Conservation (phyloP, 139 green algal genomes). For the Zygnema circumcarinatum region DNA sequence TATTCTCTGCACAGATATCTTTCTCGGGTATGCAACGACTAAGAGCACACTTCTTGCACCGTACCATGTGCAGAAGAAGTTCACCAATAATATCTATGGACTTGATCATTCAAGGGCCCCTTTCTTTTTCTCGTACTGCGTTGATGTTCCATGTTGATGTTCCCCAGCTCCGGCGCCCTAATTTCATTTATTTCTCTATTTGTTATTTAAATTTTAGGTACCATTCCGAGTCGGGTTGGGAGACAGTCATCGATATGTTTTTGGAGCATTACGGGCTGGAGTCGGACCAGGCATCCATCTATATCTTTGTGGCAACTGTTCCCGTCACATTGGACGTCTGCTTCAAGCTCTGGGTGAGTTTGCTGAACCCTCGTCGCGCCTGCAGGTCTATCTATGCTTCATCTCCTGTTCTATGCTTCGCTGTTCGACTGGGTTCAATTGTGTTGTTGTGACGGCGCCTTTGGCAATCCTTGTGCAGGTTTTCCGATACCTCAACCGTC, state of each 20-base stretch:
- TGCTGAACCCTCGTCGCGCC: background rate
- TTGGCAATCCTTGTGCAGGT: slow-evolving; percentile 18
- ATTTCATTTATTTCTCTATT: too few relatives aligned
- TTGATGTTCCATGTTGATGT: too few relatives aligned
- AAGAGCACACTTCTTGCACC: background rate
- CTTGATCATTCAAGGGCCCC: too few relatives aligned
- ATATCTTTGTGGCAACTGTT: slow-evolving; percentile 58
- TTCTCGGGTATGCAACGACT: too few relatives aligned
- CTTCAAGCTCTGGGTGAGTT: slow-evolving; percentile 62
- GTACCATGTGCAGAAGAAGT: too few relatives aligned
- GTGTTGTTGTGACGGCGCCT: background rate
- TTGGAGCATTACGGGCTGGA: slow-evolving; percentile 54
- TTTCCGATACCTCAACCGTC: slow-evolving; percentile 42
- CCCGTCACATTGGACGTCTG: slow-evolving; percentile 59
- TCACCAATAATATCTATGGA: too few relatives aligned
- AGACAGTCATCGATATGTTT: slow-evolving; percentile 56
- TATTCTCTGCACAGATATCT: slow-evolving; percentile 62
- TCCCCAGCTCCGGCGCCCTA: too few relatives aligned
- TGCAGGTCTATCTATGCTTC: background rate
- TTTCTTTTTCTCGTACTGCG: too few relatives aligned
- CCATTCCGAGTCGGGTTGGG: slow-evolving; percentile 48
- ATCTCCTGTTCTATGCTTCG: background rate
- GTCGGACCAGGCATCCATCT: slow-evolving; percentile 36
- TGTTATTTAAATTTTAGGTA: too few relatives aligned
- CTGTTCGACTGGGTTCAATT: slow-evolving; percentile 14